Conservation (phyloP, 306 rosid genomes). For the Castanospermum australe region DNA sequence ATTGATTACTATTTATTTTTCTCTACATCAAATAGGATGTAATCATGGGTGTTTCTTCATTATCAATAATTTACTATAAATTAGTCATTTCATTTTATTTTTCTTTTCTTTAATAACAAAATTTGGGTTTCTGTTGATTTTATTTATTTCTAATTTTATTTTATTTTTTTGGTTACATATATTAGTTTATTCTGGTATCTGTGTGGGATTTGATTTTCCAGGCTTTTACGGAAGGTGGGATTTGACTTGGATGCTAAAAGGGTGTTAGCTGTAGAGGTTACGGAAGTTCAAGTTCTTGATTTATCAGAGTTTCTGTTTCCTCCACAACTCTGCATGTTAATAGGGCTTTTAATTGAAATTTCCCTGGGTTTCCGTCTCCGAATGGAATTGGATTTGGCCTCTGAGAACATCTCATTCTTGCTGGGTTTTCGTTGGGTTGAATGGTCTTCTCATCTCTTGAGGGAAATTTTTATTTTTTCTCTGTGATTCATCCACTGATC, state of each 20-base stretch:
- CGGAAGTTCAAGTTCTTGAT: slow-evolving; percentile 37
- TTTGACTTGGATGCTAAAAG: slow-evolving; percentile 56
- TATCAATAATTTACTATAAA: slow-evolving; percentile 15
- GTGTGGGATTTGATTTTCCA: slow-evolving; percentile 60
- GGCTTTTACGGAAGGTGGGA: slow-evolving; percentile 68
- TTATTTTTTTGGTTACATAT: not conserved
- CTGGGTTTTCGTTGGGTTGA: slow-evolving; percentile 30
- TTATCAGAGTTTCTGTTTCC: slow-evolving; percentile 19
- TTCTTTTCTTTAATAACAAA: too few relatives aligned
- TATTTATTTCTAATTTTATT: not conserved
- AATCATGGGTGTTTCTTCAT: slow-evolving; percentile 37
- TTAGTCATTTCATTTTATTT: not conserved
- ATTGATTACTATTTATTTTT: not conserved
- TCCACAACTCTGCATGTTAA: slow-evolving; percentile 17
- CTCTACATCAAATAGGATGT: slow-evolving; percentile 15
- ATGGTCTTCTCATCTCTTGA: slow-evolving; percentile 26
- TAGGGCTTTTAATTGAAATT: slow-evolving; percentile 36
- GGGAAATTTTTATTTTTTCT: slow-evolving; percentile 21
- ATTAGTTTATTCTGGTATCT: slow-evolving; percentile 35
- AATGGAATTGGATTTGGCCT: slow-evolving; percentile 37
- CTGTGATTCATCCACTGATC: not conserved
- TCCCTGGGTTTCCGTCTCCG: slow-evolving; percentile 30
- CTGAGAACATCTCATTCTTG: slow-evolving; percentile 17
- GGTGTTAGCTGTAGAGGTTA: slow-evolving; percentile 28
- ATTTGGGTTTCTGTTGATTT: not conserved